Evolutionary conservation across 106 monocot genomes (phyloP).

Genomic region (Hemerocallis citrina): DNA sequence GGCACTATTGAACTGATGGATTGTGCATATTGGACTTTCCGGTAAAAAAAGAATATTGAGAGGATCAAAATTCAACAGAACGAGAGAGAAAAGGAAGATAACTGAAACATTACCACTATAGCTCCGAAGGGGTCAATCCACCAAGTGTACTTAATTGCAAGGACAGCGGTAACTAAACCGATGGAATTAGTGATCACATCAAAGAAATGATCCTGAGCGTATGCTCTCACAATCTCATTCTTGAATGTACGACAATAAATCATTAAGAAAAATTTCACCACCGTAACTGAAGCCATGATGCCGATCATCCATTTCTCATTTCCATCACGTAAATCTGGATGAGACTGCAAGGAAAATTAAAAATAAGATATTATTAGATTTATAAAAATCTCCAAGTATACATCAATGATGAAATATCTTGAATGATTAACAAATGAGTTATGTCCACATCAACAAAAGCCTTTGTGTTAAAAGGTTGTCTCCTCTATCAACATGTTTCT

Average conservation of each 20-base stretch:
- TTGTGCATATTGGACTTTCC: too few species aligned
- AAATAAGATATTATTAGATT: not conserved
- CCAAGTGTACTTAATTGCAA: conserved; percentile 46
- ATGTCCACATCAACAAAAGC: not conserved
- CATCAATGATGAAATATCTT: not conserved
- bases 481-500: too few species aligned
- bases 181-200: conserved; percentile 88
- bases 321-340: conserved; percentile 17
- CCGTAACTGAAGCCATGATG: conserved; percentile 61
- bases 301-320: conserved; percentile 70
- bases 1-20: too few species aligned
- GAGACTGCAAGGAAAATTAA: conserved; percentile 34
- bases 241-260: conserved; percentile 67
- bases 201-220: conserved; percentile 89
- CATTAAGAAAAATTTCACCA: conserved; percentile 68
- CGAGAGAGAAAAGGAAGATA: not conserved
- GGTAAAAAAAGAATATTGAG: not conserved
- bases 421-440: not conserved
- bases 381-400: not conserved
- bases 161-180: conserved; percentile 57
- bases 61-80: not conserved
- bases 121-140: conserved; percentile 89
- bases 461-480: too few species aligned
- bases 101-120: conserved; percentile 50
- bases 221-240: conserved; percentile 75